Base-by-base conservation (phyloP, 192 early-diverging fungal genomes). In the Chytriomyces hyalinus region DNA sequence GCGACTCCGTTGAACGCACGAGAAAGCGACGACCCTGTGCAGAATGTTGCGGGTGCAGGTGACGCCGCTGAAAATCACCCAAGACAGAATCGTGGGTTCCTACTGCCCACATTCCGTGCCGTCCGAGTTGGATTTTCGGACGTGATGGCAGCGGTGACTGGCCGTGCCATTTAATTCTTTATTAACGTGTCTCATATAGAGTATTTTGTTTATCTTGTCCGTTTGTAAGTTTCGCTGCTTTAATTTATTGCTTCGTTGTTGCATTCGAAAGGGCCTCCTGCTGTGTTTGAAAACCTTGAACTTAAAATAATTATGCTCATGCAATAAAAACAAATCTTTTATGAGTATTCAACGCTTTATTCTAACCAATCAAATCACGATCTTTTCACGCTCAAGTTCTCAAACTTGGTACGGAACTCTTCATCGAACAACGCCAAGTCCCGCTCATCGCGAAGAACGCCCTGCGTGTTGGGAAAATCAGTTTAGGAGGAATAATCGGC, bases 351-450 rank as follows among this genome's bases (percentile, higher is more conserved):
- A 60, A 60, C 57, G 57, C 15, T 60, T 17, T 60, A 60, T 22
- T 60, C 22, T 59, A 15, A 36, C 57, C 15, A 59, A 15, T n/a
- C 3, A 59, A 59, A 59, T 59, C 15, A 59, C 15, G 20, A 59
- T 15, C 15, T n/a, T 59, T 65, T 20, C 11, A 65, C 22, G 26
- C n/a, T 65, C 36, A 65, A 26, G n/a, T 65, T 36, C 44, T 77
- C 85, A 84, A 89, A 89, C 73, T 82, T 81, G 53, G 65, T 65
- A 24, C 82, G 68, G 60, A 87, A 87, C 76, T 89, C 86, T 64
- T 87, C 84, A 73, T 90, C 89, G 80, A 90, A 90, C 1, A 87
- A 75, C n/a, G 86, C 87, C 6, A 90, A 66, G 62, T 89, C 89
- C 61, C 82, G 82, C 61, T 84, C 75, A 65, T 90, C 87, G 11